Conservation (phyloP, 2,329 filamentous ascomycete species). For the Trichoderma oligosporum region DNA sequence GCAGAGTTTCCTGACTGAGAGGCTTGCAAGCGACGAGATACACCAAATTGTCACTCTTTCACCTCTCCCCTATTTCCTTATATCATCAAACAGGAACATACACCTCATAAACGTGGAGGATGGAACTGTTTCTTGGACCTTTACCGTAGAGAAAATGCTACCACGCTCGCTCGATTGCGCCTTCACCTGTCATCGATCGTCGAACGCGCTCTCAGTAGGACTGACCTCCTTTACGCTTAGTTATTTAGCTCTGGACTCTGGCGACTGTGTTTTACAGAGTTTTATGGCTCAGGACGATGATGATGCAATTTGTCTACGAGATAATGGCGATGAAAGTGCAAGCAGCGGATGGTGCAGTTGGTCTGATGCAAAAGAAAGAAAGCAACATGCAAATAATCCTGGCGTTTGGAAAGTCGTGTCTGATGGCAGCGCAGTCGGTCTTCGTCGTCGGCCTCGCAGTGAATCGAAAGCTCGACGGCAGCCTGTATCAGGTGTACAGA, state of each 20-base stretch:
- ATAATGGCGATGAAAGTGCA: conserved; percentile 32
- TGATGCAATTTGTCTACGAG: conserved; percentile 55
- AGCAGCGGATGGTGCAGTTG: conserved; percentile 47
- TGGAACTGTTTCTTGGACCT: conserved; percentile 54
- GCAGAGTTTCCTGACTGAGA: conserved; percentile 40
- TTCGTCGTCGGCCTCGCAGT: conserved; percentile 46
- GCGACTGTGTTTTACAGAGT: conserved; percentile 62
- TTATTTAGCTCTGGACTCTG: conserved; percentile 57
- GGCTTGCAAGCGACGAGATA: conserved; percentile 46
- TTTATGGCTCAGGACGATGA: conserved; percentile 53
- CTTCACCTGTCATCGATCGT: conserved; percentile 42
- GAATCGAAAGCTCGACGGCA: conserved; percentile 20
- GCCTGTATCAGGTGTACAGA: conserved; percentile 27
- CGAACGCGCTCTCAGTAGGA: conserved; percentile 52
- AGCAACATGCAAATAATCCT: conserved; percentile 55
- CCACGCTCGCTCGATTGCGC: conserved; percentile 58
- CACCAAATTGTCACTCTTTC: conserved; percentile 57
- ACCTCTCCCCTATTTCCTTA: conserved; percentile 56
- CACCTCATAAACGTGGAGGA: conserved; percentile 51
- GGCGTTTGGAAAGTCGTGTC: conserved; percentile 62
- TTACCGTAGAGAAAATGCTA: conserved; percentile 56
- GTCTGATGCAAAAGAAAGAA: conserved; percentile 49
- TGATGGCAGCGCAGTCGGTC: conserved; percentile 59
- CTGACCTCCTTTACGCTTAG: conserved; percentile 61
- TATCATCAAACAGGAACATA: conserved; percentile 54